Conservation (phyloP, 148 eudicot genomes). For the Polygonum aviculare region DNA sequence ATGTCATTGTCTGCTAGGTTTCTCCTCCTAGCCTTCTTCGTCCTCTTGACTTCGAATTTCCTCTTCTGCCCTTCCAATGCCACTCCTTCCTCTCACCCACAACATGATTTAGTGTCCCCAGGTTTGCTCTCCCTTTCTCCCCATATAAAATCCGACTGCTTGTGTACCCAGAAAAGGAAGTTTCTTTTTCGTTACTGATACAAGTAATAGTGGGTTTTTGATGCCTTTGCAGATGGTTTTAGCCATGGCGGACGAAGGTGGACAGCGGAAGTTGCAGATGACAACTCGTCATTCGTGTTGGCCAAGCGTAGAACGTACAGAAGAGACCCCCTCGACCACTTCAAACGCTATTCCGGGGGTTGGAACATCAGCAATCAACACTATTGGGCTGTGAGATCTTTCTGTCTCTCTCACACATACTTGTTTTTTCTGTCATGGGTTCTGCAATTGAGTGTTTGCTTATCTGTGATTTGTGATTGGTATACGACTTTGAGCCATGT, state of each 20-base stretch:
- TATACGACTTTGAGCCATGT: neutral
- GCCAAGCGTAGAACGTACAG: conserved; percentile 49
- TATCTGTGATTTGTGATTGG: neutral
- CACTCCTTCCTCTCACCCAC: neutral
- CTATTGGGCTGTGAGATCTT: conserved; percentile 32
- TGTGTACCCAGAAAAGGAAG: neutral
- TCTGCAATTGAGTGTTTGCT: neutral
- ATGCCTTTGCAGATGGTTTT: conserved; percentile 7
- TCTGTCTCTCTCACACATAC: too few relatives aligned
- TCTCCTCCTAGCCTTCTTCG: neutral
- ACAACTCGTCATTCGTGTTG: conserved; percentile 23
- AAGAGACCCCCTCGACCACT: conserved; percentile 34
- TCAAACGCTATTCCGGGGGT: conserved; percentile 38
- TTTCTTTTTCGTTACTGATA: neutral
- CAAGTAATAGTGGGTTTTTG: neutral
- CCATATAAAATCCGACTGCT: neutral
- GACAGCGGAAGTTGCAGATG: conserved; percentile 2
- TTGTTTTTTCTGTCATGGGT: neutral
- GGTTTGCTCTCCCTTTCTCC: neutral
- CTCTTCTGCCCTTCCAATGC: conserved; percentile 8
- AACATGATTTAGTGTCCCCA: neutral
- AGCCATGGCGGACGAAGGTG: conserved; percentile 4
- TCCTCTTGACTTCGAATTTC: conserved; percentile 4
- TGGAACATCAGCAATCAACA: conserved; percentile 37
- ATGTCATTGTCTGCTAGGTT: neutral